phyloP scores from a whole-genome alignment of 495 filamentous ascomycete species.

The Immersiella caudata region DNA sequence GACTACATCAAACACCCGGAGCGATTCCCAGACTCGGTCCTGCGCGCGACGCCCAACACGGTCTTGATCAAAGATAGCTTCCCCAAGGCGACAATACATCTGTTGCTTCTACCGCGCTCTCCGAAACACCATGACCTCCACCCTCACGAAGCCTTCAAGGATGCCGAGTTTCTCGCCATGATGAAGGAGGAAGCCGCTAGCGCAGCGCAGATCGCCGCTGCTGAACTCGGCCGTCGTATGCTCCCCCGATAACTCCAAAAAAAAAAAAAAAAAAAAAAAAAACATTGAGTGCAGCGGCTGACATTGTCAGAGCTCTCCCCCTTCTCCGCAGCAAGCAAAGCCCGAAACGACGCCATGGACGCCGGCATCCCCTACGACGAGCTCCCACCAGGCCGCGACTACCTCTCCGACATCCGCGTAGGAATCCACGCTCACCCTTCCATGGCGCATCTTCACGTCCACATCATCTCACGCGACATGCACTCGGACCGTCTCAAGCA shows the following conservation, averaged over 20 bases:
- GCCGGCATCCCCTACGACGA: slow-evolving; percentile 41
- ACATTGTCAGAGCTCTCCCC: slow-evolving; percentile 52
- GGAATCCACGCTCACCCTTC: slow-evolving; percentile 87
- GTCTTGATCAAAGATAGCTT: slow-evolving; percentile 83
- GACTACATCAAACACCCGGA: slow-evolving; percentile 72
- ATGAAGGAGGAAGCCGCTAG: slow-evolving; percentile 62
- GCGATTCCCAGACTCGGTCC: slow-evolving; percentile 63
- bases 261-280: background rate
- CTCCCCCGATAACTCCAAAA: background rate
- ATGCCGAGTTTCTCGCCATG: slow-evolving; percentile 68
- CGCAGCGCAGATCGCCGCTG: slow-evolving; percentile 66
- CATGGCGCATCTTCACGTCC: slow-evolving; percentile 92
- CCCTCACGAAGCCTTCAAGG: slow-evolving; percentile 77
- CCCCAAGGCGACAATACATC: slow-evolving; percentile 82
- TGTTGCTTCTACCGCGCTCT: slow-evolving; percentile 82
- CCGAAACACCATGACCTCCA: slow-evolving; percentile 62
- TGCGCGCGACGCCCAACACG: slow-evolving; percentile 70
- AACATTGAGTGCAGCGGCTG: background rate
- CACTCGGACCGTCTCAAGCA: slow-evolving; percentile 71
- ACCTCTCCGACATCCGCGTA: slow-evolving; percentile 71
- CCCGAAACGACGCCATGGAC: slow-evolving; percentile 53
- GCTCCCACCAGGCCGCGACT: slow-evolving; percentile 74
- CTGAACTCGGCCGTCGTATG: slow-evolving; percentile 67
- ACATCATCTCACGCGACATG: slow-evolving; percentile 78
- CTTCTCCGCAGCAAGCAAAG: slow-evolving; percentile 62